Percentiles rank a stretch among this genome's conserved stretches.
phyloP scores from a whole-genome alignment of 1,139 yeast species.

The Sugiyamaella sp. region DNA sequence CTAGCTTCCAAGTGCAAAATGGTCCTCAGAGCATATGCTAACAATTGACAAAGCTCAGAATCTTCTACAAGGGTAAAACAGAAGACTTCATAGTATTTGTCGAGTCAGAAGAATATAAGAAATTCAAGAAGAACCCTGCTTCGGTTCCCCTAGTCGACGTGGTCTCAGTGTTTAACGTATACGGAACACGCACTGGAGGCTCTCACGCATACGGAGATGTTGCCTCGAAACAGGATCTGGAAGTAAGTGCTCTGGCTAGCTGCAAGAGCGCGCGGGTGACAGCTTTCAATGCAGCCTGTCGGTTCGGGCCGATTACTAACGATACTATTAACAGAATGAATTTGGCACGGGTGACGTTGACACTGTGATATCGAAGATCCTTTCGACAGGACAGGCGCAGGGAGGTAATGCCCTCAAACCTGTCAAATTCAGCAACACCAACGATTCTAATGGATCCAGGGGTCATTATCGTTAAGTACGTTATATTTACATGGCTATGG shows the following conservation, averaged over 20 bases:
- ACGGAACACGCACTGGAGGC: conserved; percentile 58
- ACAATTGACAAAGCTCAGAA: conserved; percentile 26
- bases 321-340: conserved; percentile 42
- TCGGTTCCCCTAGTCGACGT: conserved; percentile 64
- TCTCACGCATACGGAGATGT: conserved; percentile 70
- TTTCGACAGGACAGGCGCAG: conserved; percentile 58
- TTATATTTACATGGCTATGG: not conserved
- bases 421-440: conserved; percentile 35
- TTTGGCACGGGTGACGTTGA: conserved; percentile 55
- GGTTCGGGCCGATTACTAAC: conserved; percentile 4
- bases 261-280: not conserved
- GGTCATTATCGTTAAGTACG: conserved; percentile 21
- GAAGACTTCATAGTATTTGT: conserved; percentile 68
- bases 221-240: conserved; percentile 68
- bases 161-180: conserved; percentile 67
- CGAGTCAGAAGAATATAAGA: conserved; percentile 54
- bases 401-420: conserved; percentile 35
- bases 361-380: conserved; percentile 54
- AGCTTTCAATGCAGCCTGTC: not conserved
- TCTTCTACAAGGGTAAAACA: conserved; percentile 64
- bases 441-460: conserved; percentile 32
- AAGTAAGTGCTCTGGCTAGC: conserved; percentile 26
- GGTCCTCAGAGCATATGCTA: not conserved
- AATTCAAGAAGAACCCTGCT: conserved; percentile 53
- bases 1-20: not conserved